Percentiles rank a stretch among this genome's conserved stretches.
These are phyloP conservation scores for Aegilops sharonensis DNA, from an alignment of 176 grass and related monocot species.

Conservation along the genomic window DNA sequence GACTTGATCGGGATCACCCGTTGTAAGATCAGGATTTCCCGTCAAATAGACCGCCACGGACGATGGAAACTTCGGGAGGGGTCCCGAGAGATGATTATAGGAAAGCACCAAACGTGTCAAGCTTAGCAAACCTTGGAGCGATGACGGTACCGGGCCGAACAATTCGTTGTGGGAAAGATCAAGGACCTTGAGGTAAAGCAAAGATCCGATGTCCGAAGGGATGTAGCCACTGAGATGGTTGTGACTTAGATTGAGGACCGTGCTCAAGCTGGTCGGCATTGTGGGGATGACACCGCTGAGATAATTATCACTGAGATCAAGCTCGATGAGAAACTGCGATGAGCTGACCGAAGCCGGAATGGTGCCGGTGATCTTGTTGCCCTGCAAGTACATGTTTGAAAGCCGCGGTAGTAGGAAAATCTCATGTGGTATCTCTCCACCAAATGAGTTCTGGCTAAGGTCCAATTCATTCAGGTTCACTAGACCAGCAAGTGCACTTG, in stretches of 20 bases:
- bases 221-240: slow-evolving; percentile 50
- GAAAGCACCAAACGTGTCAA: slow-evolving; percentile 55
- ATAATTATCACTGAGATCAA: slow-evolving; percentile 27
- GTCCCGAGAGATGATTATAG: slow-evolving; percentile 65
- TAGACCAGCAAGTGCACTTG: slow-evolving; percentile 22
- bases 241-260: slow-evolving; percentile 68
- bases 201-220: slow-evolving; percentile 18
- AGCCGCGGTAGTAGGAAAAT: neutral
- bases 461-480: slow-evolving; percentile 30
- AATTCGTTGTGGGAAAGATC: slow-evolving; percentile 85
- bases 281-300: slow-evolving; percentile 22
- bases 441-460: slow-evolving; percentile 46
- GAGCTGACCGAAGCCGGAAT: slow-evolving; percentile 41
- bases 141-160: slow-evolving; percentile 44
- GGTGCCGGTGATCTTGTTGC: slow-evolving; percentile 36
- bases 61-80: neutral
- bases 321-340: slow-evolving; percentile 25
- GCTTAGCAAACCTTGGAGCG: neutral
- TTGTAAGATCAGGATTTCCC: slow-evolving; percentile 29
- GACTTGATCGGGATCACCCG: slow-evolving; percentile 28
- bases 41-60: neutral
- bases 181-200: slow-evolving; percentile 50
- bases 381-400: neutral
- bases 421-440: slow-evolving; percentile 32
- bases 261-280: slow-evolving; percentile 29